Base-by-base conservation (phyloP, 805 yeast species). In the Candida boidinii region DNA sequence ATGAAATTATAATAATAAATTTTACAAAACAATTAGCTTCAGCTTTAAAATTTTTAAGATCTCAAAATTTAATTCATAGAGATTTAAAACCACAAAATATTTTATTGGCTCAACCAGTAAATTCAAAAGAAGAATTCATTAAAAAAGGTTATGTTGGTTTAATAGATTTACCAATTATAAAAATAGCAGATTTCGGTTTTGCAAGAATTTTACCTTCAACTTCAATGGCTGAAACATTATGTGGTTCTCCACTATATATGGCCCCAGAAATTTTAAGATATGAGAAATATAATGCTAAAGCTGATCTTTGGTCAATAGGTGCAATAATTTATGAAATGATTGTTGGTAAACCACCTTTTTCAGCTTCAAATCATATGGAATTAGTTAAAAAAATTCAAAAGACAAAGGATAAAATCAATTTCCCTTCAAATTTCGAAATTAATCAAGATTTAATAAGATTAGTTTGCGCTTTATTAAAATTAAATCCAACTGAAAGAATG, bases 211-310 rank as follows among this genome's bases (percentile, higher is more conserved):
- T 92, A 47, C 98, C 98, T 6, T 77, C 83, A 31, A 82, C 96
- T 2, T 79, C 95, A 2, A 68, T 92, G 73, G 97, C 97, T 2
- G 98, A 92, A 53, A 92, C 98, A 2, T 64, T 92, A 44, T 92
- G 98, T 66, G 98, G 98, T 1, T 85, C 95, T 9, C 98, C 98
- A 3, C 68, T 92, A 28, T 92, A 92, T 58, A 92, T 92, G 98
- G 98, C 98, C 0, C 98, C 98, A 0, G 98, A 92, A 59, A 92
- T 92, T 30, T 64, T 92, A 45, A 69, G 94, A 41, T 88, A 85
- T 51, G 96, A 92, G 54, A 92, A 87, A 58, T 92, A 92, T 60
- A 87, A 88, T 45, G 98, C 97, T 5, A 88, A 87, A 54, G 97
- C 96, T 0, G 98, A 92, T 53, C 60, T 92, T 42, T 92, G 98